phyloP scores from a whole-genome alignment of 2,329 filamentous ascomycete genomes.

The Escovopsis sp. region DNA sequence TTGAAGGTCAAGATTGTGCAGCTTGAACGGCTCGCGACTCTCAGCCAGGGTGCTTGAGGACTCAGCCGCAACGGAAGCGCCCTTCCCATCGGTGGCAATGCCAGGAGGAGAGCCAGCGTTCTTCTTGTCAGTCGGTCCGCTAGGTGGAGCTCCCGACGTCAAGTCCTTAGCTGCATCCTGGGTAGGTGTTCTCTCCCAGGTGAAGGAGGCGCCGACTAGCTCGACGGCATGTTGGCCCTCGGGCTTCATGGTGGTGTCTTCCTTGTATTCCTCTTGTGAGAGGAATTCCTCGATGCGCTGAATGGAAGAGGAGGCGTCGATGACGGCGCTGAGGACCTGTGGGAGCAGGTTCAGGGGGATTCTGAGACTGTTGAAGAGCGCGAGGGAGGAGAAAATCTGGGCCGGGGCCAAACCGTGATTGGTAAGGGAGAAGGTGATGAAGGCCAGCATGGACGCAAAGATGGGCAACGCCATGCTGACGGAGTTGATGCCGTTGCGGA shows the following conservation, averaged over 20 bases:
- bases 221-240: conserved; percentile 56
- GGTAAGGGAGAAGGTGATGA: conserved; percentile 63
- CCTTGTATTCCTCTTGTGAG: conserved; percentile 67
- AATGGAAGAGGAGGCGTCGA: conserved; percentile 77
- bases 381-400: conserved; percentile 79
- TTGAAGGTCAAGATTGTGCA: conserved; percentile 51
- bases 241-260: conserved; percentile 42
- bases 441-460: conserved; percentile 88
- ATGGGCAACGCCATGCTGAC: conserved; percentile 76
- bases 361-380: conserved; percentile 81
- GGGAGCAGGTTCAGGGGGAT: conserved; percentile 83
- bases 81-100: conserved; percentile 18
- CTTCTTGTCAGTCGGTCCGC: conserved; percentile 23
- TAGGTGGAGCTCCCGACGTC: conserved; percentile 24
- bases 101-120: conserved; percentile 16
- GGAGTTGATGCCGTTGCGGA: conserved; percentile 73
- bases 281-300: conserved; percentile 80
- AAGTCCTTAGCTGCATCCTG: conserved; percentile 30
- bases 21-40: conserved; percentile 52
- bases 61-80: conserved; percentile 21
- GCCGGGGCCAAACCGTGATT: conserved; percentile 58
- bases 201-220: conserved; percentile 61
- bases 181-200: conserved; percentile 61
- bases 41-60: conserved; percentile 41
- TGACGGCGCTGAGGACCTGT: conserved; percentile 73